Conservation (phyloP, 2,329 filamentous ascomycete species). For the Juglanconis oblonga region DNA sequence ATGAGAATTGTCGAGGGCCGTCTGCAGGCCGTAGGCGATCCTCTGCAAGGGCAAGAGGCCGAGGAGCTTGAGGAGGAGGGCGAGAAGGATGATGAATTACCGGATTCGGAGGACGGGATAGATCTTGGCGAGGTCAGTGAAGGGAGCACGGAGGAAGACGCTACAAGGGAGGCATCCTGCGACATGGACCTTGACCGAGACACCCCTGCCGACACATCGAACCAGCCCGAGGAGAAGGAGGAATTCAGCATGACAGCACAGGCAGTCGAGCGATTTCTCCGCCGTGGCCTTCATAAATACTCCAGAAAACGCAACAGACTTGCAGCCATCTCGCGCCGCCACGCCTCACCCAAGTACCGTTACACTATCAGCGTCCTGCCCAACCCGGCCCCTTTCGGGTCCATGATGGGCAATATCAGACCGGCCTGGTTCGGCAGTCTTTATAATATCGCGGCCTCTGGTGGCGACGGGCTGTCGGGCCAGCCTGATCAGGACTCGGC, state of each 20-base stretch:
- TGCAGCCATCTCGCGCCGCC: not conserved
- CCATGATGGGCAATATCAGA: not conserved
- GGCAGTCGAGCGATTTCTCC: not conserved
- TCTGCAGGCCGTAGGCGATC: not conserved
- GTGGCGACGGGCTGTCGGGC: not conserved
- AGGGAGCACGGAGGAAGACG: no score
- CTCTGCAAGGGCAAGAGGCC: not conserved
- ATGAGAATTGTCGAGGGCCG: not conserved
- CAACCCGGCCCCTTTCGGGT: not conserved
- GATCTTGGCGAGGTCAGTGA: no score
- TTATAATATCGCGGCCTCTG: not conserved
- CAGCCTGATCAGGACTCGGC: no score
- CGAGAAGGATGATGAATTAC: no score
- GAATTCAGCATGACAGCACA: not conserved
- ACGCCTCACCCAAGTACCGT: not conserved
- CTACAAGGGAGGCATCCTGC: no score
- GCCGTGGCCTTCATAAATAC: not conserved
- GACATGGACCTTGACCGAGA: no score
- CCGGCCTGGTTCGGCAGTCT: not conserved
- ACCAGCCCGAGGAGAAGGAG: not conserved
- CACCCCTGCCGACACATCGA: no score
- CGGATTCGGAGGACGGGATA: no score
- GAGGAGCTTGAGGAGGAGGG: not conserved
- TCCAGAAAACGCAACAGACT: not conserved
- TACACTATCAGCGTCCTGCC: not conserved